A percentile compares a stretch with the other conserved stretches of the same genome.
Evolutionary conservation across 768 basidiomycete species (phyloP).

Genomic region (Boletus speciosus): DNA sequence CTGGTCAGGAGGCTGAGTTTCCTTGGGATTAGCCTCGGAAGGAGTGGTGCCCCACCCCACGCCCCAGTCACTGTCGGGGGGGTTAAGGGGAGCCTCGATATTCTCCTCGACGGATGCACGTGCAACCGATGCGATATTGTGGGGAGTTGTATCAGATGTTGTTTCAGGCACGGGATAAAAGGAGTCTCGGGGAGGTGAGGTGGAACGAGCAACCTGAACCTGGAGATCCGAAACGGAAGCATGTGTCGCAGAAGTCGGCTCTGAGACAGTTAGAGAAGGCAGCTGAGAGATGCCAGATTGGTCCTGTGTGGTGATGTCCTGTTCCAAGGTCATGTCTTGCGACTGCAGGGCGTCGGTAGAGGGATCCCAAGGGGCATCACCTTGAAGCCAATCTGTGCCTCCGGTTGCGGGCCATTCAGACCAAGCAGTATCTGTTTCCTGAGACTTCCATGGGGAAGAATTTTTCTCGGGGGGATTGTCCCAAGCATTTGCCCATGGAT

Average conservation of each 20-base stretch:
- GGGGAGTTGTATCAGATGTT: conserved; percentile 27
- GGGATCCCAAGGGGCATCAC: not conserved
- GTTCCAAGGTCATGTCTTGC: not conserved
- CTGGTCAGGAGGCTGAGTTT: conserved; percentile 43
- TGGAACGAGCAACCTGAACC: not conserved
- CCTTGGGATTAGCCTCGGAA: conserved; percentile 23
- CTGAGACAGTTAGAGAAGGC: not conserved
- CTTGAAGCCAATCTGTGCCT: conserved; percentile 41
- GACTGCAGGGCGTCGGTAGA: not conserved
- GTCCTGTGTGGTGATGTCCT: not conserved
- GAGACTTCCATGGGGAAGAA: not conserved
- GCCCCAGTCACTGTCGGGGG: conserved; percentile 35
- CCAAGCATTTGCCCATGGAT: conserved; percentile 50
- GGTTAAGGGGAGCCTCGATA: not conserved
- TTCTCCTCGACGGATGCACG: not conserved
- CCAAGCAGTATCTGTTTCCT: not conserved
- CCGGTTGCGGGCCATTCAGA: conserved; percentile 13
- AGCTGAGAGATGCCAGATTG: not conserved
- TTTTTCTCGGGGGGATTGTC: not conserved
- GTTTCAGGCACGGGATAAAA: conserved; percentile 7
- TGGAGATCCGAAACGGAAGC: conserved; percentile 1
- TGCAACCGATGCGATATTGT: conserved; percentile 40
- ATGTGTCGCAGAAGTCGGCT: not conserved
- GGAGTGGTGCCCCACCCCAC: conserved; percentile 36
- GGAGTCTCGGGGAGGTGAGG: not conserved